These are phyloP conservation scores for Morella rubra DNA, from an alignment of 306 rosid species.

Conservation along the genomic window DNA sequence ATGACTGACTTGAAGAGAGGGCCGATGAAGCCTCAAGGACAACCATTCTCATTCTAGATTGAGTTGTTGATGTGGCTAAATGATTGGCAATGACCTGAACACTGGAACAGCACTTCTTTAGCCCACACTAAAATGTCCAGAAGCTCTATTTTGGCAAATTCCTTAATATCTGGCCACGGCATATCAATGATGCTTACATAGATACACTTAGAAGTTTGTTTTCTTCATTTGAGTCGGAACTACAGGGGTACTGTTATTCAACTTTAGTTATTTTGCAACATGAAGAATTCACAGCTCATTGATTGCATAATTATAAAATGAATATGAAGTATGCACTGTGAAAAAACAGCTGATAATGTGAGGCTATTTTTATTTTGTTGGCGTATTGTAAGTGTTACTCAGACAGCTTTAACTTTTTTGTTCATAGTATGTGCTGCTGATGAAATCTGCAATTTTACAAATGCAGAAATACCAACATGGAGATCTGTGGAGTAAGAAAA, in stretches of 20 bases:
- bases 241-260: background rate
- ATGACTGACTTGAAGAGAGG: background rate
- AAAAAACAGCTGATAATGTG: too few species aligned
- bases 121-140: background rate
- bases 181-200: background rate
- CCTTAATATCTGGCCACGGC: background rate
- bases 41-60: background rate
- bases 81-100: background rate
- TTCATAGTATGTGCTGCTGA: conserved; percentile 1
- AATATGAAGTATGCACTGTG: background rate
- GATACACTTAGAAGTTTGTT: background rate
- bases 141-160: background rate
- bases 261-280: background rate
- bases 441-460: conserved; percentile 16
- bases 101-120: background rate
- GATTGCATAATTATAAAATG: background rate
- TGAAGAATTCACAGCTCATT: background rate
- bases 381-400: background rate
- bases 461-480: conserved; percentile 48
- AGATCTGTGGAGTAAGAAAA: conserved; percentile 49
- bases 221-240: background rate
- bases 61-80: background rate
- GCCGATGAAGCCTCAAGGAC: background rate
- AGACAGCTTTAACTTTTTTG: background rate
- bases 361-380: background rate